Evolutionary conservation across 768 basidiomycete species (phyloP).

Genomic region (Gymnopilus junonius): DNA sequence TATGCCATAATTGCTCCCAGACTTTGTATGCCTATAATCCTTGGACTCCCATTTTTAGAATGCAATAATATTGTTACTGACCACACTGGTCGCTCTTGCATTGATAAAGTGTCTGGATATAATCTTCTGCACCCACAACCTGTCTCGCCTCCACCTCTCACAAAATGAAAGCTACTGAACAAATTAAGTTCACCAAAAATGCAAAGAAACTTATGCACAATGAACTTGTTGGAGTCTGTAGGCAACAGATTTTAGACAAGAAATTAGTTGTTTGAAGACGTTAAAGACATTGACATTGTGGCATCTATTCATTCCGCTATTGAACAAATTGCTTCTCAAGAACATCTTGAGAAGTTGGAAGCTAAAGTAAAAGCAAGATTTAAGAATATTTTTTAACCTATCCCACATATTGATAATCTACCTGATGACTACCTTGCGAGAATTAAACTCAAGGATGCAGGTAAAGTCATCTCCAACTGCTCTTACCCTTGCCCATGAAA

Average conservation of each 20-base stretch:
- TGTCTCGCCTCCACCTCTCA: not conserved
- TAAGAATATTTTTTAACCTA: slow-evolving; percentile 25
- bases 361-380: slow-evolving; percentile 17
- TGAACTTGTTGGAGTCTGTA: too few relatives aligned
- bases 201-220: not conserved
- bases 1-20: slow-evolving; percentile 25
- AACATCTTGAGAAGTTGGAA: not conserved
- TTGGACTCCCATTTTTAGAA: slow-evolving; percentile 39
- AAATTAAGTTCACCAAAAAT: not conserved
- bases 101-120: slow-evolving; percentile 14
- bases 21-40: slow-evolving; percentile 31
- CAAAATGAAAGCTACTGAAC: not conserved
- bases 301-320: not conserved
- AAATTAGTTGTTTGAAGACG: too few relatives aligned
- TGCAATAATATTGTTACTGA: slow-evolving; percentile 39
- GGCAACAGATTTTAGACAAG: too few relatives aligned
- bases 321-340: not conserved
- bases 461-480: slow-evolving; percentile 21
- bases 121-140: slow-evolving; percentile 4
- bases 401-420: slow-evolving; percentile 30
- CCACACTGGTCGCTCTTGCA: too few relatives aligned
- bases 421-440: slow-evolving; percentile 25
- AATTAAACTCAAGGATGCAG: slow-evolving; percentile 31
- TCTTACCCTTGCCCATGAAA: slow-evolving; percentile 37
- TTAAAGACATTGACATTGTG: too few relatives aligned